Evolutionary conservation across 768 basidiomycete species (phyloP).

Genomic region (Pulveroboletus sp.): DNA sequence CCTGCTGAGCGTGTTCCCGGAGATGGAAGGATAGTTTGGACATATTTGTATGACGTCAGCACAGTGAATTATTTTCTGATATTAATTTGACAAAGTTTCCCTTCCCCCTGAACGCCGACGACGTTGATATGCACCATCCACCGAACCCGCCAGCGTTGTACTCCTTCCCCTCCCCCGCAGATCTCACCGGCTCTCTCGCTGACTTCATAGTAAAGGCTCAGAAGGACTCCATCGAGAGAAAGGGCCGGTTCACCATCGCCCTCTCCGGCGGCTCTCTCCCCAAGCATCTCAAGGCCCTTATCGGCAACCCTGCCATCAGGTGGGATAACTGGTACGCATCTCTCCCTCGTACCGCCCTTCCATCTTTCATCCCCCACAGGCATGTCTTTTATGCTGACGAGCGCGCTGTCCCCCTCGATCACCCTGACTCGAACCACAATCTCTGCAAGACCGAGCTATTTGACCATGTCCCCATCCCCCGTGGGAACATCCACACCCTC

Average conservation of each 20-base stretch:
- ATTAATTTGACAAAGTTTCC: neutral
- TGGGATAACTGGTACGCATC: slow-evolving; percentile 91
- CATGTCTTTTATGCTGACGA: slow-evolving; percentile 98
- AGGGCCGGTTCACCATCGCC: slow-evolving; percentile 88
- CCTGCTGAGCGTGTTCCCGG: slow-evolving; percentile 72
- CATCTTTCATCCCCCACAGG: slow-evolving; percentile 45
- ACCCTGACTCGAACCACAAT: slow-evolving; percentile 88
- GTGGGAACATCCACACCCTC: slow-evolving; percentile 76
- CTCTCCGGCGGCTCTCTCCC: slow-evolving; percentile 93
- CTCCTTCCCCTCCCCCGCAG: slow-evolving; percentile 55
- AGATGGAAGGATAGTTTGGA: slow-evolving; percentile 41
- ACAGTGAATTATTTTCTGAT: neutral
- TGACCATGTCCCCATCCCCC: slow-evolving; percentile 76
- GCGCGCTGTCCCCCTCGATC: slow-evolving; percentile 87
- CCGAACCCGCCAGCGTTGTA: slow-evolving; percentile 65
- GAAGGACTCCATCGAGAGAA: slow-evolving; percentile 82
- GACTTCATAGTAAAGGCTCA: slow-evolving; percentile 83
- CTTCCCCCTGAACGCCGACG: slow-evolving; percentile 16
- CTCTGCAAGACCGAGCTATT: slow-evolving; percentile 73
- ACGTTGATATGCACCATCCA: slow-evolving; percentile 40
- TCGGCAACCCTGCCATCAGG: slow-evolving; percentile 58
- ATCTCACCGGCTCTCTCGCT: slow-evolving; percentile 65
- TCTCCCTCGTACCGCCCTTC: neutral
- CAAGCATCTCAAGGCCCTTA: slow-evolving; percentile 69
- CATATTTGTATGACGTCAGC: slow-evolving; percentile 29